Base-by-base conservation (phyloP, 768 basidiomycete genomes). In the Tephrocybe rancida region DNA sequence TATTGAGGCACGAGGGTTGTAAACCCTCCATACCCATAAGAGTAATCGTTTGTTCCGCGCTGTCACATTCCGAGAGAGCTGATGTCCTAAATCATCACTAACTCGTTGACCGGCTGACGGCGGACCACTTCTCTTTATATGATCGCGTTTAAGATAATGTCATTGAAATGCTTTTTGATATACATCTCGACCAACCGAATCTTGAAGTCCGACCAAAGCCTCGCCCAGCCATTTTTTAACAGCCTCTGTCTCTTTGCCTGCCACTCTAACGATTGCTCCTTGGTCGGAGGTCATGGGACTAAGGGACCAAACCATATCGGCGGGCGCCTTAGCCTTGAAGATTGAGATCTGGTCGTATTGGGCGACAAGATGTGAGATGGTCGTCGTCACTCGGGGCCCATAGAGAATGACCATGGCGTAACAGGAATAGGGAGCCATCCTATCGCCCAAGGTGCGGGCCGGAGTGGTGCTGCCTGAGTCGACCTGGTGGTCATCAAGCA, bases 321-420 rank as follows among this genome's bases (percentile, higher is more conserved):
- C 74, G 1, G 91, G 89, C 2, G 64, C 67, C 63, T 65, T 81
- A 71, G 79, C 64, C 61, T 79, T 76, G 67, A 90, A 88, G 51
- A 97, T 84, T 3, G 79, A 77, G 27, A 85, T 84, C 14, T 70
- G 59, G 45, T 75, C 70, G 60, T 87, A 87, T 58, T 76, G 67
- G 19, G 57, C 68, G 21, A 70, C 63, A 44, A 98, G 73, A 44
- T 75, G 67, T 1, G 65, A 50, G 27, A 88, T 73, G 5, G 87
- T 70, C 1, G 62, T 61, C 41, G 73, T 69, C 18, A 86, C 74
- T 50, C 77, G 67, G 0, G 89, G 87, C 3, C 95, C 96, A 56
- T 80, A 82, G 55, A 98, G 78, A 56, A 97, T 75, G 18, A 96
- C 69, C 58, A 86, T 95, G 18, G 92, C 94, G 68, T 96, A 98